Percentiles rank a stretch among this genome's conserved stretches.
phyloP scores from a whole-genome alignment of 2,329 filamentous ascomycete genomes.

The Neurospora crassa region DNA sequence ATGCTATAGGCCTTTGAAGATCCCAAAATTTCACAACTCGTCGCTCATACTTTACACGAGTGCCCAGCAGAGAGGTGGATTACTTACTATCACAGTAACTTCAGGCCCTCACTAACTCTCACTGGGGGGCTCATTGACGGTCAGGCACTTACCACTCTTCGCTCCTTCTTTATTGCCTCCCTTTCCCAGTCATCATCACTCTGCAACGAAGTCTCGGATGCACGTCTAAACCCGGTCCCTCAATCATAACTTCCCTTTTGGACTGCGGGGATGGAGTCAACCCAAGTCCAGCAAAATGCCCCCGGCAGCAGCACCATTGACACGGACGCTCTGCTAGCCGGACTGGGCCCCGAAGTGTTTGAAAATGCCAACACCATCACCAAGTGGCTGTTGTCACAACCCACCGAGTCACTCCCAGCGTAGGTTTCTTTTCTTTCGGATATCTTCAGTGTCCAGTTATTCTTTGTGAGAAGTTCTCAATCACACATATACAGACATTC shows the following conservation, averaged over 20 bases:
- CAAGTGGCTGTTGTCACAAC: conserved; percentile 16
- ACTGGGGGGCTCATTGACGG: not conserved
- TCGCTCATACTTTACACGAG: not conserved
- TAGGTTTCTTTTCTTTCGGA: conserved; percentile 3
- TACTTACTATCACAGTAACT: not conserved
- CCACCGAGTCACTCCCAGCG: conserved; percentile 8
- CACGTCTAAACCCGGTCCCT: not conserved
- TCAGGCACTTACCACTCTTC: not conserved
- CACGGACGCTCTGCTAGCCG: conserved; percentile 5
- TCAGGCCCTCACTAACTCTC: not conserved
- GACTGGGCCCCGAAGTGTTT: conserved; percentile 9
- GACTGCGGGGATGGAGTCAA: not conserved
- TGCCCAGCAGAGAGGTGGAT: not conserved
- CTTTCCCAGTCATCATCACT: not conserved
- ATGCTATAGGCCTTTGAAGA: not conserved
- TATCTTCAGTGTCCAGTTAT: not conserved
- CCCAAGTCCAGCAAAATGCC: not conserved
- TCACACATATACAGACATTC: not conserved
- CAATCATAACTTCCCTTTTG: not conserved
- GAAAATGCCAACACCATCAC: conserved; percentile 20
- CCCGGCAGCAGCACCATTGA: not conserved
- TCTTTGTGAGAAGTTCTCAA: not conserved
- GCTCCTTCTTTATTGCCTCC: not conserved
- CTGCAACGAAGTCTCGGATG: not conserved
- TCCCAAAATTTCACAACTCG: not conserved